Percentiles rank a stretch among this genome's conserved stretches.
Conservation (phyloP, 768 basidiomycete species). For the Russula ochroleuca region DNA sequence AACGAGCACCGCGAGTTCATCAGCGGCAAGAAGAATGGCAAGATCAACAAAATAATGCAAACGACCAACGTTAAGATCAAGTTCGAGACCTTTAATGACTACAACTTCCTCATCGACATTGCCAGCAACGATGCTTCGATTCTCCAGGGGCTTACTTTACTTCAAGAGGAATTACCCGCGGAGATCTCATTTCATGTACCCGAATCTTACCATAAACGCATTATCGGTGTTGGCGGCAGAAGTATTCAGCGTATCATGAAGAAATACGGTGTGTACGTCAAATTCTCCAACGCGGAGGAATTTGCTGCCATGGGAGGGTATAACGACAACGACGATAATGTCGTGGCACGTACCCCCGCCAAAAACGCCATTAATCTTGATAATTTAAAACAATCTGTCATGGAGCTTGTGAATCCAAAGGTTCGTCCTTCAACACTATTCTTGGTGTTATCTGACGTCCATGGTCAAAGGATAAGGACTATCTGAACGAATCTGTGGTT, state of each 20-base stretch:
- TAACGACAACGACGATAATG: conserved; percentile 97
- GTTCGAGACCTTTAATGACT: conserved; percentile 96
- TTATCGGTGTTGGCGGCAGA: conserved; percentile 96
- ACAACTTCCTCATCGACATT: conserved; percentile 92
- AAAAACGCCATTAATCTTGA: conserved; percentile 96
- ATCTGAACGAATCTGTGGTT: conserved; percentile 85
- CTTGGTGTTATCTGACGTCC: conserved; percentile 7
- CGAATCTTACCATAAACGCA: conserved; percentile 96
- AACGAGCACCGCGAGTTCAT: conserved; percentile 99
- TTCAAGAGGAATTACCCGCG: conserved; percentile 97
- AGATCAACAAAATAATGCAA: conserved; percentile 99
- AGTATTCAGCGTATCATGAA: conserved; percentile 99
- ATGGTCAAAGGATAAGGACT: conserved; percentile 82
- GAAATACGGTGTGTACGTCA: conserved; percentile 99
- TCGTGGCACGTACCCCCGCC: conserved; percentile 94
- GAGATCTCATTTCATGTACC: conserved; percentile 99
- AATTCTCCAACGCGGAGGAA: conserved; percentile 97
- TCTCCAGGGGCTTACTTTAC: conserved; percentile 78
- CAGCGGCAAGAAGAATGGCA: conserved; percentile 98
- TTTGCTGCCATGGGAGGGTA: conserved; percentile 93
- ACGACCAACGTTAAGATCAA: conserved; percentile 96
- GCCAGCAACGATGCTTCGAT: conserved; percentile 81
- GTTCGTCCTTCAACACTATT: conserved; percentile 40
- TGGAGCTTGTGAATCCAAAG: conserved; percentile 97
- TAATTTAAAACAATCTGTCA: conserved; percentile 90